Percentiles rank a stretch among this genome's conserved stretches.
Conservation (phyloP, 768 basidiomycete species). For the Lactifluus subvellereus region DNA sequence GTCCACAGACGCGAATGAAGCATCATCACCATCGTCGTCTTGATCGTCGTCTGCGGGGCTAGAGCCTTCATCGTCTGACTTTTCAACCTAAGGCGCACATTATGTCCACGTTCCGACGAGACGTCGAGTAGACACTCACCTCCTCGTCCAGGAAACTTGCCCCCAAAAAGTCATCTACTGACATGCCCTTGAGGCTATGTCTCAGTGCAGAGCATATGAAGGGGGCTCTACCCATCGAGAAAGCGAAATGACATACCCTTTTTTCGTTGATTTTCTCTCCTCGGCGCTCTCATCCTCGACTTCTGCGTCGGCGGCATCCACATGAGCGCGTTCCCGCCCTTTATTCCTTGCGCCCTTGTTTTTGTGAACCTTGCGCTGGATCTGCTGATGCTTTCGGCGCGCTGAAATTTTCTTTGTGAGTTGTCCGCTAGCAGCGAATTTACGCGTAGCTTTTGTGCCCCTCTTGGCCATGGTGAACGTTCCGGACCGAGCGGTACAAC, state of each 20-base stretch:
- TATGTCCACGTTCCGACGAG: neutral
- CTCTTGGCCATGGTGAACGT: slow-evolving; percentile 43
- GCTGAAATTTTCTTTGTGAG: slow-evolving; percentile 83
- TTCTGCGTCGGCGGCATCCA: slow-evolving; percentile 16
- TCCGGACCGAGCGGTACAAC: too few relatives aligned
- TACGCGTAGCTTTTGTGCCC: slow-evolving; percentile 73
- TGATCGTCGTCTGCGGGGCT: slow-evolving; percentile 36
- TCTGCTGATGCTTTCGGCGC: slow-evolving; percentile 74
- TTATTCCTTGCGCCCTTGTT: slow-evolving; percentile 38
- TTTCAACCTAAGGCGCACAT: slow-evolving; percentile 27
- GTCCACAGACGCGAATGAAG: slow-evolving; percentile 72
- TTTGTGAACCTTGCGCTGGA: slow-evolving; percentile 62
- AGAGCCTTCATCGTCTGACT: slow-evolving; percentile 36
- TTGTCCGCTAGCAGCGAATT: slow-evolving; percentile 84
- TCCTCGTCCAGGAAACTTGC: slow-evolving; percentile 66
- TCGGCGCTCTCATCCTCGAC: slow-evolving; percentile 27
- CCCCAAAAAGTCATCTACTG: slow-evolving; percentile 71
- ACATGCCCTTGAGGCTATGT: slow-evolving; percentile 46
- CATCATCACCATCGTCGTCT: slow-evolving; percentile 46
- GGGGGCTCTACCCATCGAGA: neutral
- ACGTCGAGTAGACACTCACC: slow-evolving; percentile 29
- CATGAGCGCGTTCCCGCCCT: slow-evolving; percentile 27
- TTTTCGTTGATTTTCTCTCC: slow-evolving; percentile 27
- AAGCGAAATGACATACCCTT: slow-evolving; percentile 8
- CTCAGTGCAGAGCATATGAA: neutral